Percentiles rank a stretch among this genome's conserved stretches.
These are phyloP conservation scores for Neurospora tetraspora DNA, from an alignment of 495 filamentous ascomycete genomes.

Conservation along the genomic window DNA sequence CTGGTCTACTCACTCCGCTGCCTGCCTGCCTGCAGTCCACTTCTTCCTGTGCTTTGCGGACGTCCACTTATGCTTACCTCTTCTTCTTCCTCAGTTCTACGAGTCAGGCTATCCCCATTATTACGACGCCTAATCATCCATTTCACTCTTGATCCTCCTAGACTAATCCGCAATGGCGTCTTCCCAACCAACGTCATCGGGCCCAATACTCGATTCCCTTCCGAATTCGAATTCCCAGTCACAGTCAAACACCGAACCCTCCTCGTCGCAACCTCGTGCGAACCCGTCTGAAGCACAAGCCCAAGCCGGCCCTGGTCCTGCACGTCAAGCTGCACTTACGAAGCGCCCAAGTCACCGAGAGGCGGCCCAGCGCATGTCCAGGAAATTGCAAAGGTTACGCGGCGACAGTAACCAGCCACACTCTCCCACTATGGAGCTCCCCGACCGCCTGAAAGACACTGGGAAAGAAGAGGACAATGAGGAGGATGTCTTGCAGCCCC, in stretches of 20 bases:
- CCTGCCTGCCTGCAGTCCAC: neutral
- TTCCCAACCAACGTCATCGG: conserved; percentile 9
- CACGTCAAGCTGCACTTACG: neutral
- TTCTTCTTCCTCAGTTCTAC: neutral
- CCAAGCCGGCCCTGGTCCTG: conserved; percentile 1
- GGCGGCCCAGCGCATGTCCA: conserved; percentile 23
- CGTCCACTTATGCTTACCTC: neutral
- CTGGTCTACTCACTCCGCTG: neutral
- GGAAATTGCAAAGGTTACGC: conserved; percentile 51
- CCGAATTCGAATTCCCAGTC: neutral
- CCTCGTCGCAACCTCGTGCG: conserved; percentile 1
- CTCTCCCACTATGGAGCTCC: conserved; percentile 57
- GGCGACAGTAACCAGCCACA: conserved; percentile 35
- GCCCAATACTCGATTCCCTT: neutral
- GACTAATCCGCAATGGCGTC: conserved; percentile 3
- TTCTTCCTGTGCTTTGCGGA: neutral
- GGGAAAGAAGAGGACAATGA: conserved; percentile 48
- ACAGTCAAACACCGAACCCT: neutral
- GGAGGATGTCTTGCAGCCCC: conserved; percentile 64
- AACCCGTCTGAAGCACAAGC: neutral
- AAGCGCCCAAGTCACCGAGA: conserved; percentile 12
- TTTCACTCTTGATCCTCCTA: neutral
- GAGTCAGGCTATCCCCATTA: neutral
- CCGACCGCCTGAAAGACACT: conserved; percentile 65
- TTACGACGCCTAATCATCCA: neutral